Conservation (phyloP, 495 filamentous ascomycete genomes). For the Podospora pseudopauciseta region DNA sequence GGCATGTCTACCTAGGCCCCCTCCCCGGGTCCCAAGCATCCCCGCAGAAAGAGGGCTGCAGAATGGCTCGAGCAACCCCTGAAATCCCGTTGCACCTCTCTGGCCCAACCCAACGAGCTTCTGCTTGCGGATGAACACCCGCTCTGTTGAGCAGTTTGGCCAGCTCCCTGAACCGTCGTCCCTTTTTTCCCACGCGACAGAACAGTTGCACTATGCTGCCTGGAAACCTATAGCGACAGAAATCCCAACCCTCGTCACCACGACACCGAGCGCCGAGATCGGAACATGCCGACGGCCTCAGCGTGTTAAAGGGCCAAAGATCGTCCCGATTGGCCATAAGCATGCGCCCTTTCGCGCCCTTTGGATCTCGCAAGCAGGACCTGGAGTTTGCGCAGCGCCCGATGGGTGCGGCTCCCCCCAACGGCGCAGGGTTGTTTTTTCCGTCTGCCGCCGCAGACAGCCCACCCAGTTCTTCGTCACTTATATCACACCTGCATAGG, state of each 20-base stretch:
- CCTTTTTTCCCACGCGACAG: neutral
- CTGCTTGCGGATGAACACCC: slow-evolving; percentile 19
- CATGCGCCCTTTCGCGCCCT: slow-evolving; percentile 14
- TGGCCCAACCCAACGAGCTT: slow-evolving; percentile 11
- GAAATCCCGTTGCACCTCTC: slow-evolving; percentile 11
- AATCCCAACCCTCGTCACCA: neutral
- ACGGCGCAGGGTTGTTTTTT: slow-evolving; percentile 5
- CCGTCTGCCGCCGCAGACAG: slow-evolving; percentile 7
- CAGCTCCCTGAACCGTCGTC: slow-evolving; percentile 33
- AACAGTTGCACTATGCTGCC: neutral
- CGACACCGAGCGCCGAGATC: slow-evolving; percentile 25
- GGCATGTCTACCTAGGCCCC: neutral
- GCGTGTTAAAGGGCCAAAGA: slow-evolving; percentile 10
- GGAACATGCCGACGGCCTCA: slow-evolving; percentile 27
- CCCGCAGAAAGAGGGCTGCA: slow-evolving; percentile 14
- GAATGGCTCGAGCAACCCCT: neutral
- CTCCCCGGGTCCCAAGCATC: neutral
- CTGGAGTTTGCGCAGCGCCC: neutral
- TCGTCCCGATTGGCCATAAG: slow-evolving; percentile 27
- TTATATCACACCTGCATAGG: slow-evolving; percentile 13
- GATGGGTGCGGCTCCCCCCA: neutral
- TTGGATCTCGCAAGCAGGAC: slow-evolving; percentile 13
- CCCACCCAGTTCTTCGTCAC: slow-evolving; percentile 4
- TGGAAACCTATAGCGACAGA: slow-evolving; percentile 5
- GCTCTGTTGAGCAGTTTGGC: slow-evolving; percentile 8